Evolutionary conservation across 2,329 filamentous ascomycete genomes (phyloP), one percentile per base, ranked within the genome.

Genomic region (Arthrinium phaeospermum): DNA sequence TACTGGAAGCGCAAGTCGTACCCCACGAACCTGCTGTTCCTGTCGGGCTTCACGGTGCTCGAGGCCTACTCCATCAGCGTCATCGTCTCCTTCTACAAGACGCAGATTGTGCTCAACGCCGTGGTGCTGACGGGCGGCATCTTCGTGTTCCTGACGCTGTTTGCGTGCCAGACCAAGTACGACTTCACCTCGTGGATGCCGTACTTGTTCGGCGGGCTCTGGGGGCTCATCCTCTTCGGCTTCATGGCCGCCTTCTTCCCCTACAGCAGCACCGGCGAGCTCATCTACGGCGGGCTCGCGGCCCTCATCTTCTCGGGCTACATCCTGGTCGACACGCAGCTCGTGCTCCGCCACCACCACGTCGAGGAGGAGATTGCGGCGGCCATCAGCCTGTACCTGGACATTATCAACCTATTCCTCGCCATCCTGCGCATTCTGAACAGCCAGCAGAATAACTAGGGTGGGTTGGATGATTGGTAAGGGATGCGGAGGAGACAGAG

Each of bases 161-260:
- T 99, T 82, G 96, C 96, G 69, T 98, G 95, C 89, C 96, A 99
- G 86, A 94, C 93, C 75, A 97, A 97, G 83, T 99, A 99, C 81
- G 96, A 99, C 86, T 99, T 99, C 82, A 98, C 96, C 1, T 92
- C 91, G 75, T 99, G 96, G 96, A 94, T 96, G 87, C 96, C 96
- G 24, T 98, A 98, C 81, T 90, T 98, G 4, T 97, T 97, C 79
- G 95, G 95, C 72, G 92, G 88, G 0, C 89, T 99, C 24, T 98
- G 96, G 96, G 92, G 93, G 8, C 85, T 98, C 73, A 88, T 99
- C 75, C 86, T 99, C 53, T 98, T 98, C 80, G 94, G 96, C 69
- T 96, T 99, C 86, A 95, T 98, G 89, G 88, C 92, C 75, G 89
- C 91, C 76, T 98, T 98, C 88, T 92, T 99, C 85, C 95, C 94